phyloP scores from a whole-genome alignment of 768 basidiomycete genomes.

The Pisolithus albus region DNA sequence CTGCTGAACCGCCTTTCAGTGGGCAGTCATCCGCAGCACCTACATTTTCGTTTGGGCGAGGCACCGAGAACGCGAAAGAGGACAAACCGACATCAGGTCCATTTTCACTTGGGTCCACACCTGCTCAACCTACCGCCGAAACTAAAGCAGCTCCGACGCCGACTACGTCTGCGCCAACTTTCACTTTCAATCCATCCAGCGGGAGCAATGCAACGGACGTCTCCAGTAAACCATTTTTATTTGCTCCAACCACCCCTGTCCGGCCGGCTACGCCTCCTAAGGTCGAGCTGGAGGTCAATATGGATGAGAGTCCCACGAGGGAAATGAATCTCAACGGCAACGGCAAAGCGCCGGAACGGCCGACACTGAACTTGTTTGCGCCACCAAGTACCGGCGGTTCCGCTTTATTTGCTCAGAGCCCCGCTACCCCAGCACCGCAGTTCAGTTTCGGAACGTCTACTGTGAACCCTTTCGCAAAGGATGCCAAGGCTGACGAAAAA shows the following conservation, averaged over 20 bases:
- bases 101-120: conserved; percentile 23
- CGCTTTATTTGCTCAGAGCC: conserved; percentile 30
- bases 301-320: conserved; percentile 78
- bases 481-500: conserved; percentile 39
- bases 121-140: conserved; percentile 30
- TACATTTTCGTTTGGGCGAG: conserved; percentile 41
- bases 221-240: conserved; percentile 47
- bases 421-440: conserved; percentile 24
- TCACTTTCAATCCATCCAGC: conserved; percentile 43
- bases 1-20: conserved; percentile 39
- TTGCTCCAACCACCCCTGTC: conserved; percentile 37
- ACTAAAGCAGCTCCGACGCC: conserved; percentile 30
- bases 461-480: conserved; percentile 45
- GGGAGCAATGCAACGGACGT: conserved; percentile 34
- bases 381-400: conserved; percentile 28
- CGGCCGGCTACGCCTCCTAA: conserved; percentile 64
- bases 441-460: conserved; percentile 30
- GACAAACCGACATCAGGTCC: conserved; percentile 16
- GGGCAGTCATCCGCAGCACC: conserved; percentile 11
- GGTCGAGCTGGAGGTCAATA: conserved; percentile 59
- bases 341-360: conserved; percentile 31
- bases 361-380: conserved; percentile 43
- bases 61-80: conserved; percentile 17
- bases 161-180: conserved; percentile 27
- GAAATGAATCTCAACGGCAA: conserved; percentile 43